Percentiles rank a stretch among this genome's conserved stretches.
These are phyloP conservation scores for Lycium barbarum DNA, from an alignment of 257 asterid genomes.

Conservation along the genomic window DNA sequence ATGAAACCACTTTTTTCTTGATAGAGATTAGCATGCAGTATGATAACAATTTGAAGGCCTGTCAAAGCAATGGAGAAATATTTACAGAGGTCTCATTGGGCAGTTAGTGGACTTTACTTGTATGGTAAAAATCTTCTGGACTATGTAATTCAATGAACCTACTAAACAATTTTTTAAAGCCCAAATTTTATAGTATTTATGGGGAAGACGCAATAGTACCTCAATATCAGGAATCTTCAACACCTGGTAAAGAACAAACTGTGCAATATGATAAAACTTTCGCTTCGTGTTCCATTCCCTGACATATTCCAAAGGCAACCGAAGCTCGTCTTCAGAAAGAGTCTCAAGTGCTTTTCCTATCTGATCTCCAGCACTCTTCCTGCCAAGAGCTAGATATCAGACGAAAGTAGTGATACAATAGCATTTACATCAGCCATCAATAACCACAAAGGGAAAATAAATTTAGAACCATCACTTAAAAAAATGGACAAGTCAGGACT, in stretches of 20 bases:
- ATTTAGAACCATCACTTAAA: too few relatives aligned
- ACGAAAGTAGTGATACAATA: conserved; percentile 25
- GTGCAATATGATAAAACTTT: conserved; percentile 78
- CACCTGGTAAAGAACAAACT: conserved; percentile 59
- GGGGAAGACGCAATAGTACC: conserved; percentile 40
- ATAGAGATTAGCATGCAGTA: background rate
- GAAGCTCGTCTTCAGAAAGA: conserved; percentile 65
- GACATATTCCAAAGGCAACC: conserved; percentile 65
- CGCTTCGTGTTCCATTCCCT: conserved; percentile 95
- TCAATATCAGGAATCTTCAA: conserved; percentile 53
- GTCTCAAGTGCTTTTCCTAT: conserved; percentile 61
- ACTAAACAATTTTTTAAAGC: too few relatives aligned
- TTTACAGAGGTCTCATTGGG: background rate
- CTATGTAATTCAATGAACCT: too few relatives aligned
- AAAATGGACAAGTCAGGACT: too few relatives aligned
- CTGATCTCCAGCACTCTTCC: conserved; percentile 57
- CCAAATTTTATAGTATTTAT: too few relatives aligned
- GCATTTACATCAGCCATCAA: too few relatives aligned
- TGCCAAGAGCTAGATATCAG: conserved; percentile 69
- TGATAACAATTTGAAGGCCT: background rate
- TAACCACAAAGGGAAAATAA: too few relatives aligned
- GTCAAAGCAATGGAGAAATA: background rate
- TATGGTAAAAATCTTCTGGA: too few relatives aligned
- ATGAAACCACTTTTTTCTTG: background rate
- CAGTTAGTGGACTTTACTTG: background rate